Base-by-base conservation (phyloP, 345 rosid species). In the Fremontodendron californicum region DNA sequence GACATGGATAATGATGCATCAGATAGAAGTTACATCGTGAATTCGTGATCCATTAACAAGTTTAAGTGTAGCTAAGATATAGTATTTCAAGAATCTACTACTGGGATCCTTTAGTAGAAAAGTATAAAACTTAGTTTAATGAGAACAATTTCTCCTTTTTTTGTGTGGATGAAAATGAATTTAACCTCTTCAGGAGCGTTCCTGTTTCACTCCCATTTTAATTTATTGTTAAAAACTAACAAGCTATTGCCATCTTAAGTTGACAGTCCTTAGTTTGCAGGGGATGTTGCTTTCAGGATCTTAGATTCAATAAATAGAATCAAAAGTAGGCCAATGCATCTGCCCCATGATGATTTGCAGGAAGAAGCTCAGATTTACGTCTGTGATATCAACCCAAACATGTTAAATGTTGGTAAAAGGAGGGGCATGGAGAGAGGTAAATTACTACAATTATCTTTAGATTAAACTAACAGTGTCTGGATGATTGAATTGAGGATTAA, bases 301-400 rank as follows among this genome's bases (percentile, higher is more conserved):
- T 82, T 85, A 12, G 97, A 91, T 69, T 70, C 77, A 76, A 52
- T 92, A 78, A 80, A 86, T 60, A 86, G 88, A 77, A 84, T 85
- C 68, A 89, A 80, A 68, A 25, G 80, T 71, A 90, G 87, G 78
- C 96, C 92, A 16, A 51, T 82, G 67, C 84, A 71, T 78, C 87
- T 89, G 85, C 84, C 78, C 39, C 83, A 82, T 64, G 92, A 92
- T 81, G 80, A 81, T 72, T 84, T 81, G 35, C 90, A 62, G 49
- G 98, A 91, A 79, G 91, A 90, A 81, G 89, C 96, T 78, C 83
- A 78, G 80, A 91, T 94, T 79, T 89, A 90, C 67, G 86, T 92
- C 12, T 92, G 97, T 82, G 98, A 94, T 81, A 89, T 92, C 84
- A 94, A 94, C 81, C 89, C 92, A 35, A 89, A 92, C 84, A 94